Base-by-base conservation (phyloP, 192 early-diverging fungal species). In the Geranomyces variabilis region DNA sequence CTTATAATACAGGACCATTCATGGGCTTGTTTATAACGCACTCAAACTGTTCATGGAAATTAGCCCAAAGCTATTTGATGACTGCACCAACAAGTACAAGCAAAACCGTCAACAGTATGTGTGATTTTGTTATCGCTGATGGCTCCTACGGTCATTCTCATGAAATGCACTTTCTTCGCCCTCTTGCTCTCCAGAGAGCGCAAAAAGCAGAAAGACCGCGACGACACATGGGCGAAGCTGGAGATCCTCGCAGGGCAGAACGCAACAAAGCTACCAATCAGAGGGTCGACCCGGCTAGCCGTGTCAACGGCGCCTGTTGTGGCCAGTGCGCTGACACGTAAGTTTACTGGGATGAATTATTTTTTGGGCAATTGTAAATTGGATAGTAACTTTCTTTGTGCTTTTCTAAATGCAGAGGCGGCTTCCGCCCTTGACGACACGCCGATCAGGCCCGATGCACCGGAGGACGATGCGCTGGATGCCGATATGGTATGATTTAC, bases 31-130 rank as follows among this genome's bases (percentile, higher is more conserved):
- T 21, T 99, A 96, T 81, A 94, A 95, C 71, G 95, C 96, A 6
- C 83, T 99, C 55, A 97, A 98, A 69, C 87, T 97, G 63, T 96
- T 98, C 79, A 96, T 98, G 89, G 94, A 97, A 56, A 93, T 95
- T 47, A 92, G 92, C 81, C 94, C 96, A 36, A 90, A 91, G 63
- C 78, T 99, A 56, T 99, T 98, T 88, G 96, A 99, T 77, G 89
- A 95, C 69, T 99, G 95, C 80, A 90, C 95, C 13, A 87, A 90
- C 67, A 90, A 97, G 68, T 97, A 92, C 87, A 96, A 95, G 77
- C 89, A 90, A 47, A 89, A 89, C 68, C 90, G 94, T 24, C 91
- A 96, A 81, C 74, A 87, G 93, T 95, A 83, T 75, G 88, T 81
- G 26, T 44, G 45, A 15, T 31, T 45, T n/a, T n/a, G n/a, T n/a